Conservation (phyloP, 164 flowering plant species). For the Annona cherimola region DNA sequence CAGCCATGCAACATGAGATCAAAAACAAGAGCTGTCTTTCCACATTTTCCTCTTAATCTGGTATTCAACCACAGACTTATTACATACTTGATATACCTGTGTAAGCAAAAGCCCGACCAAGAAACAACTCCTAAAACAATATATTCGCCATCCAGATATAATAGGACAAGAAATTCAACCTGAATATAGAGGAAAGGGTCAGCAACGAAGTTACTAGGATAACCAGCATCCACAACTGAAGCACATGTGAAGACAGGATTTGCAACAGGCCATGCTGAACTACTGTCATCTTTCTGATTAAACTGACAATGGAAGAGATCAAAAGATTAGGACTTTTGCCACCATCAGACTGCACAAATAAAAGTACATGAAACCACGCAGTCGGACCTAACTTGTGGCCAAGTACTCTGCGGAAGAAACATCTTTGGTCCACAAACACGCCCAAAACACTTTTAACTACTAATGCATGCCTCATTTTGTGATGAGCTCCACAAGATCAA, state of each 20-base stretch:
- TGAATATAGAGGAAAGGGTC: slow-evolving; percentile 83
- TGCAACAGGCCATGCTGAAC: slow-evolving; percentile 83
- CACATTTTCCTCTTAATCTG: neutral
- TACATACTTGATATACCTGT: neutral
- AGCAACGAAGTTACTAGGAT: slow-evolving; percentile 41
- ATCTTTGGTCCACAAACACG: neutral
- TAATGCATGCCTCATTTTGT: neutral
- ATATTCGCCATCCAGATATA: neutral
- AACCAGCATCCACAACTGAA: slow-evolving; percentile 29
- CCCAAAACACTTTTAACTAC: neutral
- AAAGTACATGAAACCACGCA: neutral
- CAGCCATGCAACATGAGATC: neutral
- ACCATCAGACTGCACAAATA: neutral
- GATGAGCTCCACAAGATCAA: neutral
- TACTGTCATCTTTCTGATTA: slow-evolving; percentile 10
- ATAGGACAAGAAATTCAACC: slow-evolving; percentile 27
- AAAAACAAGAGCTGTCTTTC: neutral
- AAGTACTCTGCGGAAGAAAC: neutral
- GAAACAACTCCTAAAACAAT: neutral
- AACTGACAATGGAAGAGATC: slow-evolving; percentile 1
- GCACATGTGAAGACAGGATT: slow-evolving; percentile 52
- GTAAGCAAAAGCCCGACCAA: neutral
- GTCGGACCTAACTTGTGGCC: neutral
- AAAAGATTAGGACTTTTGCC: neutral
- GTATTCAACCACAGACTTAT: neutral